Evolutionary conservation across 306 rosid species (phyloP).

Genomic region (Medicago ruthenica): DNA sequence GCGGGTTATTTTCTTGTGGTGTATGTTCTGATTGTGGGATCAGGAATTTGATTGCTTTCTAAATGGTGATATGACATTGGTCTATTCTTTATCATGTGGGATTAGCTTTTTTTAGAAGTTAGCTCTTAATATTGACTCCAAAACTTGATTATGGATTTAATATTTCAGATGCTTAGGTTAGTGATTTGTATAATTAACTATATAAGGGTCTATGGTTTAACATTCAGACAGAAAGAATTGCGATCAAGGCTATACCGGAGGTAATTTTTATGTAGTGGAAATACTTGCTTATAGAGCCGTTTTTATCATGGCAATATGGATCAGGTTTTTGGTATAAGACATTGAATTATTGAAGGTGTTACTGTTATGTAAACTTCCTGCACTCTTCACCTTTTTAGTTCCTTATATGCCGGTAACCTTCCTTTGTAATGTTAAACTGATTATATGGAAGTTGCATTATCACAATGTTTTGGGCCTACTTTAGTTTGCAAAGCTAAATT

Average conservation of each 20-base stretch:
- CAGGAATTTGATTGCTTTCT: conserved; percentile 13
- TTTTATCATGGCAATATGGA: conserved; percentile 27
- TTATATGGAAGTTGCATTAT: conserved; percentile 55
- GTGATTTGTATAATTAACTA: conserved; percentile 39
- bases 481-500: conserved; percentile 47
- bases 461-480: conserved; percentile 51
- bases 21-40: conserved; percentile 24
- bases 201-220: conserved; percentile 36
- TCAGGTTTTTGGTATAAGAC: too few species aligned
- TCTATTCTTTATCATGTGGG: conserved; percentile 24
- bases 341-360: too few species aligned
- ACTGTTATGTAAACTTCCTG: too few species aligned
- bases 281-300: conserved; percentile 39
- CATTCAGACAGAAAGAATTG: conserved; percentile 35
- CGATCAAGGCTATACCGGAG: conserved; percentile 31
- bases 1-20: conserved; percentile 42
- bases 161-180: conserved; percentile 44
- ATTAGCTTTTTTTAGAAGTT: conserved; percentile 46
- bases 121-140: conserved; percentile 30
- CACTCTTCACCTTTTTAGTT: too few species aligned
- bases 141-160: conserved; percentile 41
- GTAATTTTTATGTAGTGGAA: conserved; percentile 36
- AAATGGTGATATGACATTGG: conserved; percentile 32
- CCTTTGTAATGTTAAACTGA: conserved; percentile 56
- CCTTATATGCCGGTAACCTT: conserved; percentile 58